Conservation (phyloP, 371 early-diverging fungal genomes). For the Mucor piriformis region DNA sequence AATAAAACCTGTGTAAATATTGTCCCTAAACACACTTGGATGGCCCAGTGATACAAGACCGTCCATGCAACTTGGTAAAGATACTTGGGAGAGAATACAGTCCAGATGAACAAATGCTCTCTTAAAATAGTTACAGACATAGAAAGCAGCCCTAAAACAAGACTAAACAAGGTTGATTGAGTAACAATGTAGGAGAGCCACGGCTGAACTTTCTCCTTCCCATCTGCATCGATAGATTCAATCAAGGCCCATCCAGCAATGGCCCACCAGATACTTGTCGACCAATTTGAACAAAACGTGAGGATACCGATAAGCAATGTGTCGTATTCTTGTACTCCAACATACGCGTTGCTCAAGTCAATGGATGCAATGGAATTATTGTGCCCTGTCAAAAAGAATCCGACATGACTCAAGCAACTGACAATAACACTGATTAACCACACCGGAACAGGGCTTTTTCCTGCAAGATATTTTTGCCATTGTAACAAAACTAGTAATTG, state of each 20-base stretch:
- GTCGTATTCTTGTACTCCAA: constrained; percentile 71
- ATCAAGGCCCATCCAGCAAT: constrained; percentile 48
- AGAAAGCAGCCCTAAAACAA: constrained; percentile 57
- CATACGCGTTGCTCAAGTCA: constrained; percentile 78
- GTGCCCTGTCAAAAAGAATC: constrained; percentile 77
- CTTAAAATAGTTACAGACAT: constrained; percentile 67
- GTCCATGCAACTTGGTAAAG: constrained; percentile 79
- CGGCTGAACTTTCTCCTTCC: constrained; percentile 7
- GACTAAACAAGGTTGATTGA: constrained; percentile 55
- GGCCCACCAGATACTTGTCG: constrained; percentile 74
- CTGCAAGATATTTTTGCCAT: constrained; percentile 34
- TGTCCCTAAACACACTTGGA: constrained; percentile 30
- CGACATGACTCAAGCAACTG: constrained; percentile 44
- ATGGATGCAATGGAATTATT: constrained; percentile 80
- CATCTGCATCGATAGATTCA: too few species aligned
- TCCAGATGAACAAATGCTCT: constrained; percentile 84
- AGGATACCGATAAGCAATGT: constrained; percentile 64
- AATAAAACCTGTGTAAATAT: constrained; percentile 8
- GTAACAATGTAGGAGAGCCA: constrained; percentile 45
- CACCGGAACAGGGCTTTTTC: constrained; percentile 15
- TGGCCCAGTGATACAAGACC: constrained; percentile 50
- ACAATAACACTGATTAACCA: constrained; percentile 31
- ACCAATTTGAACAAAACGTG: constrained; percentile 74
- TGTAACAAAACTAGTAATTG: constrained; percentile 46
- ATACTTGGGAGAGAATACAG: constrained; percentile 84